These are phyloP conservation scores for Polyplosphaeria fusca DNA, from an alignment of 495 filamentous ascomycete genomes.

Conservation along the genomic window DNA sequence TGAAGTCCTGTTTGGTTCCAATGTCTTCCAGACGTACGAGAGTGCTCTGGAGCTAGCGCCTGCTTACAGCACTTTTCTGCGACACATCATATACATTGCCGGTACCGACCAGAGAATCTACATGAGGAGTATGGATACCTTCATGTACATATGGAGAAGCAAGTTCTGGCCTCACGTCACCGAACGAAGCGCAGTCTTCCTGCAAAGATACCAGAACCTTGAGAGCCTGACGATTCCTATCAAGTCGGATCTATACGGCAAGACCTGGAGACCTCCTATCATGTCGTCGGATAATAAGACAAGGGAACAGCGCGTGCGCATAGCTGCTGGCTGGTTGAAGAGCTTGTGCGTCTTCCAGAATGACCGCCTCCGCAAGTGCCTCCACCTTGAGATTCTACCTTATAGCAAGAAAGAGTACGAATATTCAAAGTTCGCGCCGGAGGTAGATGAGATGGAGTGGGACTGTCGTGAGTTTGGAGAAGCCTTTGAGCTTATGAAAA, in stretches of 20 bases:
- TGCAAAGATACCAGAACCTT: slow-evolving; percentile 7
- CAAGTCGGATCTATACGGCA: slow-evolving; percentile 2
- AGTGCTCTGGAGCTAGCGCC: slow-evolving; percentile 7
- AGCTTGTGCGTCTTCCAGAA: slow-evolving; percentile 3
- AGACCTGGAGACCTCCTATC: slow-evolving; percentile 56
- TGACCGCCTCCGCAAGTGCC: slow-evolving; percentile 2
- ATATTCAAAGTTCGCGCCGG: neutral
- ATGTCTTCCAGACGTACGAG: slow-evolving; percentile 23
- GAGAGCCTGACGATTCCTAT: slow-evolving; percentile 16
- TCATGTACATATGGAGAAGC: slow-evolving; percentile 14
- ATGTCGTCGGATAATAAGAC: slow-evolving; percentile 80
- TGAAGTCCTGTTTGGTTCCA: slow-evolving; percentile 36
- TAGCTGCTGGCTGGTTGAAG: slow-evolving; percentile 12
- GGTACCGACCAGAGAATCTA: slow-evolving; percentile 14
- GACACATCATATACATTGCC: slow-evolving; percentile 9
- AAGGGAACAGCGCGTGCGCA: slow-evolving; percentile 40
- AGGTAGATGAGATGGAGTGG: slow-evolving; percentile 20
- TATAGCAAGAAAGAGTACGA: neutral
- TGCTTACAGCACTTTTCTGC: neutral
- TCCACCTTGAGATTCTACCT: slow-evolving; percentile 19
- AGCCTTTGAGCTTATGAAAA: slow-evolving; percentile 18
- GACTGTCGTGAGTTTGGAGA: slow-evolving; percentile 14
- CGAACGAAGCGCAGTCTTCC: neutral
- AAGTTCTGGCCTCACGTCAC: slow-evolving; percentile 19
- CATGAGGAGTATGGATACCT: slow-evolving; percentile 1